Conservation (phyloP, 148 eudicot species). For the Chenopodium quinoa region DNA sequence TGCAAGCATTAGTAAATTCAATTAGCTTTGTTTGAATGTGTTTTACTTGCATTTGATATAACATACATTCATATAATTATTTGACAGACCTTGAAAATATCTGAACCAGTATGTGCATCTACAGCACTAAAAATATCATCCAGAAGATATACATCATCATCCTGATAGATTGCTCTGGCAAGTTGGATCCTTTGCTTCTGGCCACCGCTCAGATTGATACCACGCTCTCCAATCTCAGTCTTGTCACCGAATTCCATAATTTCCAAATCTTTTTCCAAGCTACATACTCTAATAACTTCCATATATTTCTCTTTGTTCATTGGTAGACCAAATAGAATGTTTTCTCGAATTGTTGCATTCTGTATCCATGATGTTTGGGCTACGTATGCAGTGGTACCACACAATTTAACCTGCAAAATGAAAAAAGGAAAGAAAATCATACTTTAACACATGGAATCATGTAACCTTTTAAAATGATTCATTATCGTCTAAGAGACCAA, state of each 20-base stretch:
- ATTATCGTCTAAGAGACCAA: not conserved
- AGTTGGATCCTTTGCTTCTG: slow-evolving; percentile 94
- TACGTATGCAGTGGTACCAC: slow-evolving; percentile 91
- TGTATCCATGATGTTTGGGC: slow-evolving; percentile 98
- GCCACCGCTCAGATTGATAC: slow-evolving; percentile 94
- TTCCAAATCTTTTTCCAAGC: slow-evolving; percentile 83
- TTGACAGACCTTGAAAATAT: slow-evolving; percentile 66
- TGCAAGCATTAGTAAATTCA: slow-evolving; percentile 24
- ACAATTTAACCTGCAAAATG: slow-evolving; percentile 53
- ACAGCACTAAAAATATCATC: slow-evolving; percentile 98
- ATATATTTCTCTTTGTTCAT: slow-evolving; percentile 61
- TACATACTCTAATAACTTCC: slow-evolving; percentile 70
- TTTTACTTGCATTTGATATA: no score
- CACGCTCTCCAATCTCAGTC: slow-evolving; percentile 98
- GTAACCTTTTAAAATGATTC: not conserved
- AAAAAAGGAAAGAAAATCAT: not conserved
- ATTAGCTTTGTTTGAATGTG: no score
- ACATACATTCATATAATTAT: not conserved
- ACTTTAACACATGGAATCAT: not conserved
- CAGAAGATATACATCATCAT: slow-evolving; percentile 84
- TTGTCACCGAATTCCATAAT: slow-evolving; percentile 97
- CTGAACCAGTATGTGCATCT: slow-evolving; percentile 98
- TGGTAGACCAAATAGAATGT: slow-evolving; percentile 78
- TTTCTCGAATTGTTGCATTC: slow-evolving; percentile 81
- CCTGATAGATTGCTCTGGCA: slow-evolving; percentile 94